phyloP scores from a whole-genome alignment of 306 rosid species.

The Elaeagnus macrophylla region DNA sequence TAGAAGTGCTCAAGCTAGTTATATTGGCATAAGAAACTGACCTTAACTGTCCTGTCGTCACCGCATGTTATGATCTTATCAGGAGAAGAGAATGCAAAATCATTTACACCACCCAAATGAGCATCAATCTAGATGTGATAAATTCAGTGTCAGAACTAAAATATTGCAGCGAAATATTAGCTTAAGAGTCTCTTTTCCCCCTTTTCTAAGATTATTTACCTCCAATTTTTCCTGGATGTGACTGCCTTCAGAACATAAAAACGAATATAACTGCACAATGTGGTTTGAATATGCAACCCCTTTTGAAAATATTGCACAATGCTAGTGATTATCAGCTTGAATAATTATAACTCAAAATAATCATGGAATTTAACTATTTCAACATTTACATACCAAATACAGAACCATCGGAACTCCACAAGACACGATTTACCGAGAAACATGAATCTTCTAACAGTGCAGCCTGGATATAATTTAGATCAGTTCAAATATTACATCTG shows the following conservation, averaged over 20 bases:
- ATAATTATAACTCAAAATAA: background rate
- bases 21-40: too few species aligned
- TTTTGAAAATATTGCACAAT: conserved; percentile 10
- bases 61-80: conserved; percentile 68
- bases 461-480: conserved; percentile 35
- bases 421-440: conserved; percentile 69
- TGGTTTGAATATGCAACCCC: conserved; percentile 83
- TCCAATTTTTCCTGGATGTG: conserved; percentile 48
- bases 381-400: conserved; percentile 53
- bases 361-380: background rate
- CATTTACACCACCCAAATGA: conserved; percentile 71
- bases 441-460: conserved; percentile 66
- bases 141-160: conserved; percentile 9
- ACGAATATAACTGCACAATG: conserved; percentile 73
- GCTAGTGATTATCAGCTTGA: background rate
- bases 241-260: conserved; percentile 42
- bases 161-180: background rate
- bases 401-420: conserved; percentile 78
- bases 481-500: conserved; percentile 2
- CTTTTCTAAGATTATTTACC: conserved; percentile 36
- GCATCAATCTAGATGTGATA: conserved; percentile 53
- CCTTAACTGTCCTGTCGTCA: conserved; percentile 77
- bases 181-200: background rate
- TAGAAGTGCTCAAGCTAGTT: too few species aligned
- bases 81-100: conserved; percentile 71